These are phyloP conservation scores for Limonium bicolor DNA, from an alignment of 148 eudicot genomes.

Conservation along the genomic window DNA sequence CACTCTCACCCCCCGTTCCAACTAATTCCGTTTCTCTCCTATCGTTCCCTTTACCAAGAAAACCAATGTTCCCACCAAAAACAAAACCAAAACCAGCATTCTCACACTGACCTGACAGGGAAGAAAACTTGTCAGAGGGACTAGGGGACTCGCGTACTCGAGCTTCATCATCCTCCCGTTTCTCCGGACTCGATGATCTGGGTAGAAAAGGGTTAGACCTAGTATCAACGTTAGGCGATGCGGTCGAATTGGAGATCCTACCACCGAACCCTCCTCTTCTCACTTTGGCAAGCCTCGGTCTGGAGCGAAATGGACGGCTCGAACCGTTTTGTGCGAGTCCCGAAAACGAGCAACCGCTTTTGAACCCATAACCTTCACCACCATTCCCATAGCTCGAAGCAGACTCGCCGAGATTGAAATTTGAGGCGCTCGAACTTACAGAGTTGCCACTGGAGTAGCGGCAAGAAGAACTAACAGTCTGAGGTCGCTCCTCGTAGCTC, in stretches of 20 bases:
- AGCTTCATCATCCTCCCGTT: constrained; percentile 1
- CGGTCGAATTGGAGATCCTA: constrained; percentile 10
- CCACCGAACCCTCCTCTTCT: constrained; percentile 17
- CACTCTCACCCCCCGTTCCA: background rate
- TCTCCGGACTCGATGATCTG: constrained; percentile 1
- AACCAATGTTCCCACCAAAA: constrained; percentile 2
- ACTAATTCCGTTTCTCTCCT: background rate
- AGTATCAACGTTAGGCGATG: constrained; percentile 8
- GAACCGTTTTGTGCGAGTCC: background rate
- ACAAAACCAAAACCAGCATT: constrained; percentile 24
- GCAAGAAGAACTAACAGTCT: background rate
- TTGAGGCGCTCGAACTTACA: background rate
- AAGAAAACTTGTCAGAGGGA: constrained; percentile 1
- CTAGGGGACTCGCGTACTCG: background rate
- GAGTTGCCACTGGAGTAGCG: constrained; percentile 1
- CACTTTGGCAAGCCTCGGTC: constrained; percentile 38
- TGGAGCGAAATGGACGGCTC: constrained; percentile 13
- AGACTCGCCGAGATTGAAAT: background rate
- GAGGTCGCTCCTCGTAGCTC: background rate
- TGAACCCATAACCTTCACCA: constrained; percentile 9
- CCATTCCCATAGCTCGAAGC: constrained; percentile 1
- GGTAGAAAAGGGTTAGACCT: constrained; percentile 20
- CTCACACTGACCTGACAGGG: constrained; percentile 6
- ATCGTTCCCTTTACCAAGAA: background rate
- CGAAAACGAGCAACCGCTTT: constrained; percentile 8